Base-by-base conservation (phyloP, 257 asterid species). In the Pogostemon cablin region DNA sequence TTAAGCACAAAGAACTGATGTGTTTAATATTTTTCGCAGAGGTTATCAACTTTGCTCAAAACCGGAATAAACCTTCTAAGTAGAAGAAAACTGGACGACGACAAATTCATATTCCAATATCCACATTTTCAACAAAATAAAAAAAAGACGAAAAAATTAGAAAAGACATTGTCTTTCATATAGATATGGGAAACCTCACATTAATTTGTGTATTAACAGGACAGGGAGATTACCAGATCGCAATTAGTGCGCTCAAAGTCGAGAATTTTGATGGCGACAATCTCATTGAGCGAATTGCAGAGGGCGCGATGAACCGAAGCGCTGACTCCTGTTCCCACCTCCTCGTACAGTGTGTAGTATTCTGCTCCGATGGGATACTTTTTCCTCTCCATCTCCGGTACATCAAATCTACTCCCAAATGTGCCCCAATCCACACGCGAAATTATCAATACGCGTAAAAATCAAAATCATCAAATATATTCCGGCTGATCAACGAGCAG, bases 281-380 rank as follows among this genome's bases (percentile, higher is more conserved):
- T 65, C 78, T 93, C 95, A 44, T 89, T 74, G 62, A 82, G 77
- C n/a, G 91, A 72, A 58, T 34, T 73, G 83, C 98, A 93, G 6
- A 81, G 83, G 0, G 98, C 96, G 32, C 97, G 97, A 76, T 90
- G 86, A 76, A 93, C 97, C 20, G 93, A 84, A 25, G 98, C 98
- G 76, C 97, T 93, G 11, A 77, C 98, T n/a, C 97, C 98, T 1
- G 80, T 87, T 11, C 98, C 98, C 9, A 93, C 89, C 83, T 87
- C 97, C 84, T 93, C 98, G 64, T 53, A 86, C 77, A 88, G 67
- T 5, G 87, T 79, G 72, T 93, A 93, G 76, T 86, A 79, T 79
- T 90, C 96, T 42, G 91, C 92, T 50, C 98, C 96, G 41, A 93
- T 88, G n/a, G 97, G 98, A 75, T 90, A 93, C 86, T 86, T 88